Base-by-base conservation (phyloP, 805 yeast genomes). In the Candida mattraensis region DNA sequence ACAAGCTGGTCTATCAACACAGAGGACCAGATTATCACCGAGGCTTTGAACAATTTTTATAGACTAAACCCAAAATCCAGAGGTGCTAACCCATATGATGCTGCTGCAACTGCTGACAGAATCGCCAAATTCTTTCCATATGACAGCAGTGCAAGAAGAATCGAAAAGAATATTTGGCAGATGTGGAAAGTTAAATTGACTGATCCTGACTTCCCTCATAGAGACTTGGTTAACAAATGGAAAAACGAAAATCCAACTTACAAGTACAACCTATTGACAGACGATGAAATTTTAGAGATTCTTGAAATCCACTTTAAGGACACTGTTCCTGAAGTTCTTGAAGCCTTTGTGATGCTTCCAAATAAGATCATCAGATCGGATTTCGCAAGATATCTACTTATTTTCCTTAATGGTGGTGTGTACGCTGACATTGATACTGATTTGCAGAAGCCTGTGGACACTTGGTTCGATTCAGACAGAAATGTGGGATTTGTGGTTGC, bases 361-460 rank as follows among this genome's bases (percentile, higher is more conserved):
- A 77, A 75, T 54, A 70, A 67, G 27, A 68, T 73, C 28, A 60
- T 72, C 40, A 60, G 60, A 42, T 70, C 73, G 58, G 83, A 78
- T 53, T 77, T 78, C 44, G 69, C 78, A 52, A 61, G 83, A 43
- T 78, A 78, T 45, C 60, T 76, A 39, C 65, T 76, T 13, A 52
- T 78, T 16, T 76, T 56, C 42, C 67, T 80, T 12, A 61, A 65
- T 34, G 84, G 84, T 39, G 84, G 84, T 25, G 72, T 74, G 6
- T 78, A 78, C 47, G 69, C 80, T 3, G 84, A 78, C 51, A 72
- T 76, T 24, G 84, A 78, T 51, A 78, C 83, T 1, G 65, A 61
- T 45, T 68, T 78, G 7, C 66, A 72, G 43, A 78, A 70, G 41
- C 80, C 80, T 1, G 67, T 76, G 31, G 75, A 76, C 6, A 69